Conservation (phyloP, 371 early-diverging fungal species). For the Circinella minor region DNA sequence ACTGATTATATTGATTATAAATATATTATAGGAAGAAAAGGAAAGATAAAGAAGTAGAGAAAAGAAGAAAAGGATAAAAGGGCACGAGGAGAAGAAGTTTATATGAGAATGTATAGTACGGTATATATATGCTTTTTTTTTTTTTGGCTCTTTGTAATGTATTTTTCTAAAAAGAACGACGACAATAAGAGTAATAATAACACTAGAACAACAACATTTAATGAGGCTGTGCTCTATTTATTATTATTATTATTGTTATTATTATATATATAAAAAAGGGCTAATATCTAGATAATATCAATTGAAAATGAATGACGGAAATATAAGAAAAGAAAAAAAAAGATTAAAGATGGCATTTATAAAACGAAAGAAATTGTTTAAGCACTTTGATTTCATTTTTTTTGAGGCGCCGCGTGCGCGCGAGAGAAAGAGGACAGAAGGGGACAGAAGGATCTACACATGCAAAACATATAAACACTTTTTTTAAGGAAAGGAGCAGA, state of each 20-base stretch:
- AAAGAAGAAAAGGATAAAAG: neutral
- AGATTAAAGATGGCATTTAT: neutral
- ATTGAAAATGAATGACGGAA: neutral
- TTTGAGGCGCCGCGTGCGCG: constrained; percentile 6
- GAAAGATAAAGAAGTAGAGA: neutral
- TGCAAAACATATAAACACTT: too few species aligned
- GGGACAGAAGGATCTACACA: neutral
- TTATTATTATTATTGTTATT: too few species aligned
- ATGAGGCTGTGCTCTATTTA: neutral
- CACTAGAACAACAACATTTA: neutral
- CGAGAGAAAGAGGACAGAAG: too few species aligned
- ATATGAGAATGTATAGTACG: too few species aligned
- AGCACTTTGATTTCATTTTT: neutral
- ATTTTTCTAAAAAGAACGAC: neutral
- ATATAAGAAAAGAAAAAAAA: neutral
- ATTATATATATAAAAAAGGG: too few species aligned
- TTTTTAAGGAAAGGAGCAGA: too few species aligned
- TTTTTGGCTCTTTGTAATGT: neutral
- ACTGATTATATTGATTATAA: neutral
- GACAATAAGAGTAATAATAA: neutral
- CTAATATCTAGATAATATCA: too few species aligned
- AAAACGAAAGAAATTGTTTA: neutral
- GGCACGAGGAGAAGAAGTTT: neutral
- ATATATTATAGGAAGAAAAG: neutral
- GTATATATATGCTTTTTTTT: too few species aligned